Evolutionary conservation across 2,329 filamentous ascomycete species (phyloP).

Genomic region (Colletotrichum sp.): DNA sequence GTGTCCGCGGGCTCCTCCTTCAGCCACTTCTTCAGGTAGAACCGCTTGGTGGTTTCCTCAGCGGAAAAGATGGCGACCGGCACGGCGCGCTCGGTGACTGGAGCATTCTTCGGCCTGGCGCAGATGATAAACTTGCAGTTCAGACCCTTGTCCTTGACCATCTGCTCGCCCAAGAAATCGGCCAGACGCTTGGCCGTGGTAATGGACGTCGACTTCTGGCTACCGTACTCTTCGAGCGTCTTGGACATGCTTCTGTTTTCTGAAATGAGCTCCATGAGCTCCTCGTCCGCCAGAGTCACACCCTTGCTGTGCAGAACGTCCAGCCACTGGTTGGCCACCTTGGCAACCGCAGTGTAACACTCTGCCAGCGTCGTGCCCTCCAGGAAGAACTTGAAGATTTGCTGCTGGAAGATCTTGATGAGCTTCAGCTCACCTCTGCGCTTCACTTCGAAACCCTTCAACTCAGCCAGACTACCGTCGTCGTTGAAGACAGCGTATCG

Average conservation of each 20-base stretch:
- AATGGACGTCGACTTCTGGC: conserved; percentile 98
- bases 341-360: conserved; percentile 90
- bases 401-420: conserved; percentile 99
- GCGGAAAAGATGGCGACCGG: conserved; percentile 98
- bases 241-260: conserved; percentile 99
- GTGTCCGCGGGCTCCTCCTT: conserved; percentile 91
- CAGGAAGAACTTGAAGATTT: conserved; percentile 99
- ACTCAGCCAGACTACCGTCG: conserved; percentile 90
- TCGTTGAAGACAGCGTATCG: conserved; percentile 99
- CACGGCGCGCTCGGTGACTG: conserved; percentile 92
- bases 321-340: conserved; percentile 94
- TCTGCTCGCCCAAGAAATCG: conserved; percentile 96
- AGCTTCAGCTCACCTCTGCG: conserved; percentile 96
- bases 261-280: conserved; percentile 99
- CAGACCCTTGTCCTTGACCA: conserved; percentile 98
- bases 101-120: conserved; percentile 81
- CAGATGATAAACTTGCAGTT: conserved; percentile 99
- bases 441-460: conserved; percentile 98
- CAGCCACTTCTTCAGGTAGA: conserved; percentile 93
- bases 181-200: conserved; percentile 94
- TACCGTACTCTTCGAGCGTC: conserved; percentile 93
- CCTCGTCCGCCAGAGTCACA: conserved; percentile 89
- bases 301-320: conserved; percentile 93
- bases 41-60: conserved; percentile 84
- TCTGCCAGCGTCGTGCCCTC: conserved; percentile 87